Evolutionary conservation across 2,329 filamentous ascomycete genomes (phyloP).

Genomic region (Aurifilum marmelostoma): DNA sequence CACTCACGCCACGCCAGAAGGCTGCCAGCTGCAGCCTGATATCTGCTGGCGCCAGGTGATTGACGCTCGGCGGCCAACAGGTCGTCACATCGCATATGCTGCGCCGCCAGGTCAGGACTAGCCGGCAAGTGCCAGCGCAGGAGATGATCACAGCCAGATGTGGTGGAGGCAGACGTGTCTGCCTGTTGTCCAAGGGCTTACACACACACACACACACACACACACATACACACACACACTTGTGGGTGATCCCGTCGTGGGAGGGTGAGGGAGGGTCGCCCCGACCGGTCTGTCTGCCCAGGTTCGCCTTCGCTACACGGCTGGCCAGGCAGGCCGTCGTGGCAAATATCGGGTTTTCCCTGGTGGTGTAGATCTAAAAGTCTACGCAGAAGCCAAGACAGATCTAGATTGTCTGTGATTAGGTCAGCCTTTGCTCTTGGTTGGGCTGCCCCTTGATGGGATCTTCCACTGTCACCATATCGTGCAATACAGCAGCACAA

Average conservation of each 20-base stretch:
- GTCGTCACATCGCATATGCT: background rate
- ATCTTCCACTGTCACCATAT: background rate
- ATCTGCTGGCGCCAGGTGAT: background rate
- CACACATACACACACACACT: background rate
- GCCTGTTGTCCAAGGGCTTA: background rate
- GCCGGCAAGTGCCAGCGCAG: background rate
- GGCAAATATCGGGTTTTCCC: background rate
- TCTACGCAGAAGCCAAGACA: background rate
- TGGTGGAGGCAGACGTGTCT: background rate
- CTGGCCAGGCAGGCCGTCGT: background rate
- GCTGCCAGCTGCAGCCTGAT: background rate
- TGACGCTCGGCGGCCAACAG: background rate
- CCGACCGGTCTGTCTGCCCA: background rate
- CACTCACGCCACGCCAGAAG: background rate
- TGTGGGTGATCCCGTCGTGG: background rate
- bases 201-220: background rate
- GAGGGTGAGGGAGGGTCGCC: background rate
- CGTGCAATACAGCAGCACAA: background rate
- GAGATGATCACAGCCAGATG: slow-evolving; percentile 7
- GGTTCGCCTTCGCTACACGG: background rate
- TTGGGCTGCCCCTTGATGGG: background rate
- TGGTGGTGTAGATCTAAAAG: background rate
- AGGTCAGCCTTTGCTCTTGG: background rate
- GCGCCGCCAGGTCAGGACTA: background rate
- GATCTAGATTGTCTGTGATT: background rate